Evolutionary conservation across 2,329 filamentous ascomycete genomes (phyloP), one percentile per base, ranked within the genome.

Genomic region (Graphilbum ipis-grandicollis): DNA sequence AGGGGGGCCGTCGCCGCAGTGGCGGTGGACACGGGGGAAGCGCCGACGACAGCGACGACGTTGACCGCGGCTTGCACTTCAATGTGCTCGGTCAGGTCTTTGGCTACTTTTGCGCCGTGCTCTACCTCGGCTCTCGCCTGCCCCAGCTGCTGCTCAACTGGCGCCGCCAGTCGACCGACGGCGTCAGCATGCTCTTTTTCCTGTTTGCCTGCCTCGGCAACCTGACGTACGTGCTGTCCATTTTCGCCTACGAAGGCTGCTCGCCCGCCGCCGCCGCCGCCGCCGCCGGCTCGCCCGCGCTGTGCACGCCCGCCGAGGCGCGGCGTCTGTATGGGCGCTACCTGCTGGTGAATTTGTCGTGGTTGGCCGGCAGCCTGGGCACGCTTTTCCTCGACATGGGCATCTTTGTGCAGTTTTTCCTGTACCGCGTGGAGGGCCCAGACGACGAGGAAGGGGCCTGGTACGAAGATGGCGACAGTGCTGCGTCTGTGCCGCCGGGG

Each of bases 191-290:
- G 59, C 68, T 96, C 10, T 98, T 96, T 59, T 96, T 96, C 61
- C 64, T 96, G 18, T 96, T 98, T 53, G 90, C 90, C 5, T 96
- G 88, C 52, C 72, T 96, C 6, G 90, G 90, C 2, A 98, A 98
- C 54, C 56, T 93, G 45, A 94, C 86, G 0, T 96, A 92, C 50
- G 86, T 94, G 15, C 62, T 93, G 28, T 86, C 79, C 28, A 96
- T 98, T 47, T 68, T 96, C 44, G 86, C 85, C 1, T 96, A 85
- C 50, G 82, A 86, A 41, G 83, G 86, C 0, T 61, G 68, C 22
- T 93, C 83, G 44, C n/a, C 19, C 9, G 19, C 21, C 3, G 17
- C 14, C 5, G 26, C 9, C 18, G 22, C 30, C 8, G 29, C 29
- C 5, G 12, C 26, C 10, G 26, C 6, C 47, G 43, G 19, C 49